Conservation (phyloP, 1,139 yeast genomes). For the Insectozyma bohioensis region DNA sequence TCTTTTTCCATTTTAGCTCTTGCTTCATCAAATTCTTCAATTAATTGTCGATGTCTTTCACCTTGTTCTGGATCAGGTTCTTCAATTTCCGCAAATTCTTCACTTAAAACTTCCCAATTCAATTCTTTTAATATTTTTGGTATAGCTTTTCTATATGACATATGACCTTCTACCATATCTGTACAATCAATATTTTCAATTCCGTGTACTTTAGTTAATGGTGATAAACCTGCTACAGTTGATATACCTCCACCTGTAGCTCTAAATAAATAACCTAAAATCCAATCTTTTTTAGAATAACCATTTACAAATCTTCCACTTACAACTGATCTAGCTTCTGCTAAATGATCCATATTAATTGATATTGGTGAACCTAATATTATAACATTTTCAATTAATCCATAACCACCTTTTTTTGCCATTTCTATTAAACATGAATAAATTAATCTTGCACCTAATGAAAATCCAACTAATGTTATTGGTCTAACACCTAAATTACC, state of each 20-base stretch:
- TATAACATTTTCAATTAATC: slow-evolving; percentile 85
- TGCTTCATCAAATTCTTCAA: slow-evolving; percentile 84
- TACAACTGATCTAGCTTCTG: slow-evolving; percentile 80
- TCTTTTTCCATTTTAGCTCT: slow-evolving; percentile 56
- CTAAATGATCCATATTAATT: slow-evolving; percentile 73
- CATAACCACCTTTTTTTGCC: slow-evolving; percentile 83
- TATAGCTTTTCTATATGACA: slow-evolving; percentile 93
- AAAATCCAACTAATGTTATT: slow-evolving; percentile 87
- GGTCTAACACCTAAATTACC: slow-evolving; percentile 94
- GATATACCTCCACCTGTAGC: slow-evolving; percentile 95
- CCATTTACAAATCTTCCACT: slow-evolving; percentile 92
- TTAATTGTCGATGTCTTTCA: slow-evolving; percentile 76
- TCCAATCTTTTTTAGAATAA: slow-evolving; percentile 92
- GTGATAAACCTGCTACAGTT: slow-evolving; percentile 85
- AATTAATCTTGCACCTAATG: slow-evolving; percentile 90
- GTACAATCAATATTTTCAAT: slow-evolving; percentile 88
- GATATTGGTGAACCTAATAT: slow-evolving; percentile 90
- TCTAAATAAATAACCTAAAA: slow-evolving; percentile 88
- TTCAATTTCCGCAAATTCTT: slow-evolving; percentile 92
- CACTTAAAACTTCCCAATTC: slow-evolving; percentile 83
- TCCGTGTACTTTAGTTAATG: slow-evolving; percentile 61
- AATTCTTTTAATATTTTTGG: slow-evolving; percentile 69
- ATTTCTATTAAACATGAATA: slow-evolving; percentile 87
- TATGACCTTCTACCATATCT: slow-evolving; percentile 86
- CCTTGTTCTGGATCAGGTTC: slow-evolving; percentile 92